phyloP scores from a whole-genome alignment of 306 rosid species.

The Gleditsia sinensis region DNA sequence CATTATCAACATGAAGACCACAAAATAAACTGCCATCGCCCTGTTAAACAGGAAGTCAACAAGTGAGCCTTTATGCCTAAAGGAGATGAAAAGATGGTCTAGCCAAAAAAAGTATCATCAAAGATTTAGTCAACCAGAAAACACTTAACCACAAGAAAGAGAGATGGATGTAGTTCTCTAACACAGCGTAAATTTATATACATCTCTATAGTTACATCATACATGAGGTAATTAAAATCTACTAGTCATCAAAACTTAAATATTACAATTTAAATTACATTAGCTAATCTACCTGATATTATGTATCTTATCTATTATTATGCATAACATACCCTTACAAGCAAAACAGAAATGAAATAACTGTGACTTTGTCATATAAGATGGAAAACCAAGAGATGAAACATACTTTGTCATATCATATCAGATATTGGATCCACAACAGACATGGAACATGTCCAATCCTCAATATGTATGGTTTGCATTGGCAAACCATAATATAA shows the following conservation, averaged over 20 bases:
- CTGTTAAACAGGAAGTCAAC: slow-evolving; percentile 44
- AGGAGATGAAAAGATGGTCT: slow-evolving; percentile 2
- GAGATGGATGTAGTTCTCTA: slow-evolving; percentile 16
- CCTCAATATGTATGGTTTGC: not conserved
- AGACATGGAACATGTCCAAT: slow-evolving; percentile 15
- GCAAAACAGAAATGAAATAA: slow-evolving; percentile 33
- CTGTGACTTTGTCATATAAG: not conserved
- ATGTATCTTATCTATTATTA: not conserved
- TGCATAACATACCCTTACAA: slow-evolving; percentile 16
- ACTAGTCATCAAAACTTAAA: slow-evolving; percentile 1
- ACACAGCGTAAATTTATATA: not conserved
- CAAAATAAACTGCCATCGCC: slow-evolving; percentile 87
- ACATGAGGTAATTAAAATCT: not conserved
- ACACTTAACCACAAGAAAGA: slow-evolving; percentile 21
- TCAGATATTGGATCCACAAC: slow-evolving; percentile 29
- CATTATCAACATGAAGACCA: slow-evolving; percentile 92
- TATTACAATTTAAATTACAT: slow-evolving; percentile 6
- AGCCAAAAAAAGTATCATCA: slow-evolving; percentile 20
- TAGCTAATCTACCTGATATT: not conserved
- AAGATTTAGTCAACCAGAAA: slow-evolving; percentile 24
- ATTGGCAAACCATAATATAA: slow-evolving; percentile 17
- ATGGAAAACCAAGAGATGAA: slow-evolving; percentile 4
- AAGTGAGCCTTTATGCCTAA: not conserved
- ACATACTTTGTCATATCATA: slow-evolving; percentile 15
- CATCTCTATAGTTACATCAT: not conserved